Percentiles rank a stretch among this genome's conserved stretches.
Conservation (phyloP, 2,329 filamentous ascomycete species). For the Rutstroemia sydowiana region DNA sequence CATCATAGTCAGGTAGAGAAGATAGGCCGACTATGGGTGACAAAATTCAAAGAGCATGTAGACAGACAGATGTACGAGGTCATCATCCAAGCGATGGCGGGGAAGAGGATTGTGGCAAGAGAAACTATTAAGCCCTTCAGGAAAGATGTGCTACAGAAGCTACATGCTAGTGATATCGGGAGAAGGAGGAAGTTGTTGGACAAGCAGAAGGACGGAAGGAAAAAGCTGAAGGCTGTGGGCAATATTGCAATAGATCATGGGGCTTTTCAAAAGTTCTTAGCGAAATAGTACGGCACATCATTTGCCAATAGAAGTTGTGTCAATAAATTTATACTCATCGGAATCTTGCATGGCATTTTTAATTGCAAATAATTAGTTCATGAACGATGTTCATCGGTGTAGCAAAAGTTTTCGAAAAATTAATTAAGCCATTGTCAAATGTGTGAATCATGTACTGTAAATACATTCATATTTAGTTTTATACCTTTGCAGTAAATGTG, state of each 20-base stretch:
- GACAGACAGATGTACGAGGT: conserved; percentile 97
- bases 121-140: conserved; percentile 95
- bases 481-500: not conserved
- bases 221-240: conserved; percentile 74
- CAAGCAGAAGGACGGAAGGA: conserved; percentile 93
- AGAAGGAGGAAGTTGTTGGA: conserved; percentile 81
- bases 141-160: conserved; percentile 88
- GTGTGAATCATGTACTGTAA: too few species aligned
- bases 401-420: not conserved
- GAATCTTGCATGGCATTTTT: too few species aligned
- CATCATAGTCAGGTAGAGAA: conserved; percentile 75
- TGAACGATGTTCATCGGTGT: too few species aligned
- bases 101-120: conserved; percentile 74
- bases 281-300: conserved; percentile 48
- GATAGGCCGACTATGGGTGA: conserved; percentile 80
- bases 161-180: conserved; percentile 84
- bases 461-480: not conserved
- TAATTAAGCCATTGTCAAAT: not conserved
- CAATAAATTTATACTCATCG: too few species aligned
- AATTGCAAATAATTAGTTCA: too few species aligned
- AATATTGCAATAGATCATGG: conserved; percentile 96
- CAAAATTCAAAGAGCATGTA: conserved; percentile 94
- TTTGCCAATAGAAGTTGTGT: too few species aligned
- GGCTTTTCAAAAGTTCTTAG: conserved; percentile 88
- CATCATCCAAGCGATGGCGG: conserved; percentile 84